These are phyloP conservation scores for Conoideocrella luteorostrata DNA, from an alignment of 2,329 filamentous ascomycete genomes.

Conservation along the genomic window DNA sequence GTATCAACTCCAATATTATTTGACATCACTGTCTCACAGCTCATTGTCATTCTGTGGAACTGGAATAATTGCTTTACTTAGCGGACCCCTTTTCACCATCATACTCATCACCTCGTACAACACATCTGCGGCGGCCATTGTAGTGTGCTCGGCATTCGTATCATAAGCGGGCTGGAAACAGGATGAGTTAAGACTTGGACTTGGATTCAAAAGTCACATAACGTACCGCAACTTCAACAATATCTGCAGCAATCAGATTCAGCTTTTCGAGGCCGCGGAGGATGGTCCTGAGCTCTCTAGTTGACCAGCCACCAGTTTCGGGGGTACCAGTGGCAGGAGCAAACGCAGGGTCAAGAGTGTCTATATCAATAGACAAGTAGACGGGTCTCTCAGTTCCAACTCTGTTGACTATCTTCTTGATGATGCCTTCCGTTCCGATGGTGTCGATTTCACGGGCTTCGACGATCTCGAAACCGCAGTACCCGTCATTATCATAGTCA, in stretches of 20 bases:
- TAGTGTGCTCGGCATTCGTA: constrained; percentile 68
- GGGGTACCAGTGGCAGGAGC: constrained; percentile 65
- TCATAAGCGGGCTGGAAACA: constrained; percentile 61
- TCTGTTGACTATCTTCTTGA: constrained; percentile 58
- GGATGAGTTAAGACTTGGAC: neutral
- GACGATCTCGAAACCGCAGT: constrained; percentile 18
- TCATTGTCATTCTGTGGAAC: neutral
- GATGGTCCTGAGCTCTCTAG: constrained; percentile 72
- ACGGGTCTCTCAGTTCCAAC: constrained; percentile 64
- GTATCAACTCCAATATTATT: neutral
- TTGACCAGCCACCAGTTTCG: constrained; percentile 82
- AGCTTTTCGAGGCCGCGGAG: constrained; percentile 68
- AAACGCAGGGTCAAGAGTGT: constrained; percentile 62
- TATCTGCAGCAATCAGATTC: constrained; percentile 77
- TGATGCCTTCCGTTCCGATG: constrained; percentile 60
- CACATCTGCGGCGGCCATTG: constrained; percentile 72
- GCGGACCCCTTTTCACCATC: constrained; percentile 12
- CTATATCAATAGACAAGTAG: constrained; percentile 71
- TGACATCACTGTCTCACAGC: neutral
- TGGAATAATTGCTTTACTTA: neutral
- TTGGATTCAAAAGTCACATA: no score
- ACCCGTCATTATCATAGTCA: constrained; percentile 15
- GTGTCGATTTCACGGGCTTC: constrained; percentile 62
- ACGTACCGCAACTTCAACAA: constrained; percentile 65
- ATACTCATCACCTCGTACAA: constrained; percentile 29